Evolutionary conservation across 2,329 filamentous ascomycete species (phyloP).

Genomic region (Plectosphaerella sp.): DNA sequence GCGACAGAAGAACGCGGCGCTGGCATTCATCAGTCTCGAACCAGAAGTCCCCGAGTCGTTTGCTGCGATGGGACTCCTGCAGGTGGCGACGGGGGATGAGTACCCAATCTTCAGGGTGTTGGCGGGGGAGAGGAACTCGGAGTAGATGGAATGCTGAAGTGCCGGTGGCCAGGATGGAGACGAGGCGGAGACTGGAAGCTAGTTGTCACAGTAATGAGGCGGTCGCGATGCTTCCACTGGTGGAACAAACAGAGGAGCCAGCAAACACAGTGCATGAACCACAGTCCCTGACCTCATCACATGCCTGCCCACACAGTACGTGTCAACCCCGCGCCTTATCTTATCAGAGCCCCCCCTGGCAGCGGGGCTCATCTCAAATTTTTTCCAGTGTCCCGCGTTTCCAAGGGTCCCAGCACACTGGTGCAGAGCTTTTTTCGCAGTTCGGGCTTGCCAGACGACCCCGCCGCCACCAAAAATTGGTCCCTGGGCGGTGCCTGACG

Average conservation of each 20-base stretch:
- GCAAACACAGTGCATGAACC: not conserved
- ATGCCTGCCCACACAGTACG: not conserved
- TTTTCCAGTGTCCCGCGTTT: conserved; percentile 5
- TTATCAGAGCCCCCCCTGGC: conserved; percentile 6
- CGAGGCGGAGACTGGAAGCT: not conserved
- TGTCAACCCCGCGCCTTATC: conserved; percentile 7
- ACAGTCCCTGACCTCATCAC: not conserved
- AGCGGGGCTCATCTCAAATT: conserved; percentile 12
- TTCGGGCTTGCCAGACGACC: not conserved
- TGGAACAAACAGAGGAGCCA: not conserved
- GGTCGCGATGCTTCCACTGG: not conserved
- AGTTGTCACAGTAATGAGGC: too few relatives aligned
- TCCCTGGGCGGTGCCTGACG: not conserved
- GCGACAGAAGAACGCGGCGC: conserved; percentile 18
- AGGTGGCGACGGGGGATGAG: conserved; percentile 16
- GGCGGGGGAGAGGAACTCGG: not conserved
- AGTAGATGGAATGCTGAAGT: not conserved
- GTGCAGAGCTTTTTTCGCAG: not conserved
- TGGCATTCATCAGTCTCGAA: conserved; percentile 20
- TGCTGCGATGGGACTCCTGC: conserved; percentile 18
- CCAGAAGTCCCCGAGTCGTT: conserved; percentile 21
- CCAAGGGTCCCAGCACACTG: not conserved
- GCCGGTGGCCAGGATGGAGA: too few relatives aligned
- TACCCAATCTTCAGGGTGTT: conserved; percentile 19
- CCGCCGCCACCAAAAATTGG: not conserved